Percentiles rank a stretch among this genome's conserved stretches.
phyloP scores from a whole-genome alignment of 2,329 filamentous ascomycete genomes.

The Ceratocystis harringtonii region DNA sequence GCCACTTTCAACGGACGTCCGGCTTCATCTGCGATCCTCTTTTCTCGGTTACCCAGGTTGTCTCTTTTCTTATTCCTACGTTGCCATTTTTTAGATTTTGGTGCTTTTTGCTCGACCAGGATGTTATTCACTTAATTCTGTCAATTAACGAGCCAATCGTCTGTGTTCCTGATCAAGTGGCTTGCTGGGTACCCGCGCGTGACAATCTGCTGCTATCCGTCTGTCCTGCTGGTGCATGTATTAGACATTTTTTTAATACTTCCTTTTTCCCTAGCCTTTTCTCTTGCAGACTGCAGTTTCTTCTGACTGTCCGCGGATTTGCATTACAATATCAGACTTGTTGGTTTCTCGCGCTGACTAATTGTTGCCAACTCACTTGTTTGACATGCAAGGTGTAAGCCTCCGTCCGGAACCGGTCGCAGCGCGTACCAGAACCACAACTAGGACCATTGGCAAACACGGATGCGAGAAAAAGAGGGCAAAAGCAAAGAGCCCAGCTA shows the following conservation, averaged over 20 bases:
- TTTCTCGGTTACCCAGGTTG: neutral
- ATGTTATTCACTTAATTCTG: neutral
- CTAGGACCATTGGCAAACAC: too few relatives aligned
- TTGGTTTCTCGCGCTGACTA: neutral
- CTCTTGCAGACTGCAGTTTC: neutral
- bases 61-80: neutral
- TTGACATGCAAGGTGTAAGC: neutral
- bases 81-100: too few relatives aligned
- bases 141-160: neutral
- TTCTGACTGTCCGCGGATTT: too few relatives aligned
- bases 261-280: neutral
- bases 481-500: neutral
- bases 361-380: neutral
- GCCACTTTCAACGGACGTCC: conserved; percentile 1
- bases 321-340: neutral
- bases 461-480: too few relatives aligned
- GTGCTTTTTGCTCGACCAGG: too few relatives aligned
- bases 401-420: neutral
- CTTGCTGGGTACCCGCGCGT: too few relatives aligned
- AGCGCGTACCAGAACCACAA: too few relatives aligned
- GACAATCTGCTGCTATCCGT: too few relatives aligned
- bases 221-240: too few relatives aligned
- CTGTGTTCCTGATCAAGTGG: neutral
- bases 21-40: neutral
- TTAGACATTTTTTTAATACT: neutral